phyloP scores from a whole-genome alignment of 2,329 filamentous ascomycete species.

The Botrytis squamosa region DNA sequence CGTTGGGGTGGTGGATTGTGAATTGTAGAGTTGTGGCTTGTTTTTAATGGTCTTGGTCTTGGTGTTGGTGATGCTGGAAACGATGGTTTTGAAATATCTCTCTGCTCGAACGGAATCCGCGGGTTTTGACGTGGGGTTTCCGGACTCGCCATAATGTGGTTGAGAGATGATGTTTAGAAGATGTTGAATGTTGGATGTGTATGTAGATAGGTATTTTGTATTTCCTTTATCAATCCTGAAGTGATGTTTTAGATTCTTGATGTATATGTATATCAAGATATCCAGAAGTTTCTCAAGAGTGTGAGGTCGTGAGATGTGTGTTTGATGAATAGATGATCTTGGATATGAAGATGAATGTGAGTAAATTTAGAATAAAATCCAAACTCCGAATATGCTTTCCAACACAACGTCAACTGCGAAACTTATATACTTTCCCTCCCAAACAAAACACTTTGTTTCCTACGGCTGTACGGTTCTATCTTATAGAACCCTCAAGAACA shows the following conservation, averaged over 20 bases:
- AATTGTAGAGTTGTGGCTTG: no score
- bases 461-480: background rate
- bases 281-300: slow-evolving; percentile 4
- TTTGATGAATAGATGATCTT: background rate
- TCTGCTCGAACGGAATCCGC: background rate
- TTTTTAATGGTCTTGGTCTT: background rate
- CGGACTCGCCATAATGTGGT: background rate
- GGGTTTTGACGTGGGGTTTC: background rate
- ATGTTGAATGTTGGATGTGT: background rate
- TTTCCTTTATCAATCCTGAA: background rate
- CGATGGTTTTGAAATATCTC: background rate
- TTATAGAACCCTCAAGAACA: background rate
- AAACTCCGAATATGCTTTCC: background rate
- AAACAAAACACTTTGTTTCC: background rate
- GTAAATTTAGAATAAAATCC: background rate
- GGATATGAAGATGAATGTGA: background rate
- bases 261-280: background rate
- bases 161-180: background rate
- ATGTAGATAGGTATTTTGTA: background rate
- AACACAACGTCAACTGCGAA: background rate
- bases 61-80: background rate
- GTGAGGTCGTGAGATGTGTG: background rate
- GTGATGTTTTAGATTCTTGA: background rate
- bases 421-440: background rate
- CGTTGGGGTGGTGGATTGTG: background rate